Base-by-base conservation (phyloP, 2,329 filamentous ascomycete genomes). In the Aspergillus brunneoviolaceus region DNA sequence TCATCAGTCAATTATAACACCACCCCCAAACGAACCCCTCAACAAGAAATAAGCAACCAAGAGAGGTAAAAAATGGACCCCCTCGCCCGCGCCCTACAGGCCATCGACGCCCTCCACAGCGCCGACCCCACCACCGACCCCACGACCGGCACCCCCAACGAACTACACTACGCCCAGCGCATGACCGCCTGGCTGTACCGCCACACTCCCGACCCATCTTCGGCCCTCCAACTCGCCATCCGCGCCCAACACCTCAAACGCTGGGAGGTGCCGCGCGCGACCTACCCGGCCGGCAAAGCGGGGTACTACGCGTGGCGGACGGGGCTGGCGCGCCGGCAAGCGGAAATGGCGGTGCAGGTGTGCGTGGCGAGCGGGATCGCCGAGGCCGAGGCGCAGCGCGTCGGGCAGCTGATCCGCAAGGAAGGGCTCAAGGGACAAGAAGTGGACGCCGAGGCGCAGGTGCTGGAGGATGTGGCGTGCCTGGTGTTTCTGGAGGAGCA, bases 401-500 rank as follows among this genome's bases (percentile, higher is more conserved):
- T 94, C 1, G 89, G 84, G 2, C 82, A 83, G n/a, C 77, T 95
- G 74, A 88, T 96, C 56, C 82, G 89, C 62, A 96, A 96, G 77
- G 90, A 95, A 72, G 86, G 87, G 58, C 77, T 96, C 66, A 83
- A 82, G 70, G 77, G 79, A 57, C 72, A 70, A 16, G 72, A 75
- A 52, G 70, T 76, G 54, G 70, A 76, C 51, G 69, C 67, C 25
- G 79, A 81, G 60, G 87, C 88, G 57, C 89, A 94, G 79, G 82
- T 85, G 6, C 80, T 96, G 63, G 92, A 96, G 79, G 92, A 96
- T 77, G 89, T 92, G 50, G 92, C 92, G 3, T 96, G 91, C 72
- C 77, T 96, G 58, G 91, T 96, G 29, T 96, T 96, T 73, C 77
- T 96, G 65, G 91, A 95, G 72, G 91, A 94, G 72, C 90, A 95